phyloP scores from a whole-genome alignment of 2,329 filamentous ascomycete genomes.

The Diaporthe capsici region DNA sequence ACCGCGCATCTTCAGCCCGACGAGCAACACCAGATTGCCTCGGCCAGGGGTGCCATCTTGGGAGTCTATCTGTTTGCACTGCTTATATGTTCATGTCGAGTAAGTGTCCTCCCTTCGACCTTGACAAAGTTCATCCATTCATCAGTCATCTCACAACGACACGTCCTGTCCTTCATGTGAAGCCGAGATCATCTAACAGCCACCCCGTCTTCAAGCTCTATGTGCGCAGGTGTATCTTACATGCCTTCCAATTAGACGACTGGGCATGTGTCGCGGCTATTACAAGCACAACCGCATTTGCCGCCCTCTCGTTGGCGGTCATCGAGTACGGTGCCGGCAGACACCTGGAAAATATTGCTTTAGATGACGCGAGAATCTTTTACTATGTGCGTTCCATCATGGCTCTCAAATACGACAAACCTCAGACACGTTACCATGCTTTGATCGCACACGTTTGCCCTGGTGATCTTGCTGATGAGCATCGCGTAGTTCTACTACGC shows the following conservation, averaged over 20 bases:
- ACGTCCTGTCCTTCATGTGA: background rate
- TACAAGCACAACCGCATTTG: background rate
- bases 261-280: background rate
- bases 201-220: background rate
- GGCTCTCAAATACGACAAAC: accelerated
- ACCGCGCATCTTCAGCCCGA: constrained; percentile 14
- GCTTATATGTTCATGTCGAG: background rate
- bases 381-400: background rate
- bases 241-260: background rate
- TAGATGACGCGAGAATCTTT: constrained; percentile 11
- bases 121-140: background rate
- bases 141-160: background rate
- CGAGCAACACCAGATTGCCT: background rate
- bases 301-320: background rate
- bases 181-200: background rate
- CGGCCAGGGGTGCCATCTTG: constrained; percentile 6
- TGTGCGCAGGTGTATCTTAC: background rate
- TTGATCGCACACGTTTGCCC: too few species aligned
- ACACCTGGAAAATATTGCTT: background rate
- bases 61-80: background rate
- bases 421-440: background rate
- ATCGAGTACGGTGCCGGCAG: constrained; percentile 6
- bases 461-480: background rate
- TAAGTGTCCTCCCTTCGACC: background rate
- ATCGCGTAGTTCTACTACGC: background rate